phyloP scores from a whole-genome alignment of 2,329 filamentous ascomycete genomes.

The Phaeoacremonium minimum region DNA sequence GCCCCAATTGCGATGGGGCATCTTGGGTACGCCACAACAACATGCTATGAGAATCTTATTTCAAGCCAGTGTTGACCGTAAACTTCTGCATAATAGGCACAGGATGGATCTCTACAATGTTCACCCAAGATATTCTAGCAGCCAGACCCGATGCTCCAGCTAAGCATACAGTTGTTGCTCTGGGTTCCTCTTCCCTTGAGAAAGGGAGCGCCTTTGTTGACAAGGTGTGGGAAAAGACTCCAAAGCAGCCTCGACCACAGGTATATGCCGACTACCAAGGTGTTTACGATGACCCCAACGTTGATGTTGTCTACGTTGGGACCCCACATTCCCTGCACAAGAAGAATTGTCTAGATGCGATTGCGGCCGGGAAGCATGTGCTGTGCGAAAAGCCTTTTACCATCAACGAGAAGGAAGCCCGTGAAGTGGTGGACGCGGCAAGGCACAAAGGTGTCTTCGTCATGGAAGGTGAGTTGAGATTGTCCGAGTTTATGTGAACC shows the following conservation, averaged over 20 bases:
- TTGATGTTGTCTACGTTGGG: conserved; percentile 29
- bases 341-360: conserved; percentile 25
- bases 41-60: too few species aligned
- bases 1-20: too few species aligned
- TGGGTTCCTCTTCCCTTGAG: conserved; percentile 5
- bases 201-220: conserved; percentile 4
- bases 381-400: conserved; percentile 31
- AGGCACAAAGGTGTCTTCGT: conserved; percentile 24
- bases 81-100: too few species aligned
- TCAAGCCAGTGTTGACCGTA: too few species aligned
- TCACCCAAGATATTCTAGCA: conserved; percentile 1
- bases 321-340: conserved; percentile 29
- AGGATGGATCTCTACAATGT: conserved; percentile 6
- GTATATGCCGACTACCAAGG: conserved; percentile 23
- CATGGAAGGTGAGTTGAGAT: conserved; percentile 29
- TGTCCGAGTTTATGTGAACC: too few species aligned
- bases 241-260: conserved; percentile 3
- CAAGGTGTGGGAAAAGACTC: not conserved
- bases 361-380: conserved; percentile 27
- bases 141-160: conserved; percentile 4
- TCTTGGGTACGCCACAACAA: too few species aligned
- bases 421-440: conserved; percentile 19
- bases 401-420: conserved; percentile 21
- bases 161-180: conserved; percentile 2
- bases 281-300: conserved; percentile 22